These are phyloP conservation scores for Mycena galericulata DNA, from an alignment of 768 basidiomycete species.

Conservation along the genomic window DNA sequence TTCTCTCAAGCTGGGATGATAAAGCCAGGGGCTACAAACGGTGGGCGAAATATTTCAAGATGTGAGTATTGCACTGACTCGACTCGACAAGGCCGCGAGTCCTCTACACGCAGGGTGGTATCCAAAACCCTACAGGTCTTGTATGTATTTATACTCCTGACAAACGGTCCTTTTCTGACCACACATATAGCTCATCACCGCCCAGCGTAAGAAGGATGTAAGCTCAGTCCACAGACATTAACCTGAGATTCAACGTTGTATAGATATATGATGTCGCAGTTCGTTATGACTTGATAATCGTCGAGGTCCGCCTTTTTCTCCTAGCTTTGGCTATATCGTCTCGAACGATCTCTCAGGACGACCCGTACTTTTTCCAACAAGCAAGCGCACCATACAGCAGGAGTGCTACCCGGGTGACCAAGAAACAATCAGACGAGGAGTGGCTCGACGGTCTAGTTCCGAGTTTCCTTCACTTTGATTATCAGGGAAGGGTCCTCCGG, in stretches of 20 bases:
- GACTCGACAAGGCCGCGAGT: constrained; percentile 55
- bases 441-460: constrained; percentile 36
- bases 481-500: constrained; percentile 74
- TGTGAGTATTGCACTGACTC: not conserved
- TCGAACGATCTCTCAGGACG: constrained; percentile 68
- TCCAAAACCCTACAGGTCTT: constrained; percentile 73
- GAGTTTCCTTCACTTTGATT: constrained; percentile 55
- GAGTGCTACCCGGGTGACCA: constrained; percentile 6
- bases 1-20: constrained; percentile 68
- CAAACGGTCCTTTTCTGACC: not conserved
- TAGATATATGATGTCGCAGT: constrained; percentile 71
- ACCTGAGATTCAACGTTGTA: constrained; percentile 56
- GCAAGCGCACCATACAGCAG: constrained; percentile 41
- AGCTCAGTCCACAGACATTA: constrained; percentile 37
- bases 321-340: not conserved
- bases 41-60: constrained; percentile 38
- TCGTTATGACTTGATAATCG: constrained; percentile 60
- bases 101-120: constrained; percentile 69
- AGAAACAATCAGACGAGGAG: constrained; percentile 30
- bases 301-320: not conserved
- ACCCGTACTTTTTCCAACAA: constrained; percentile 74
- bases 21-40: constrained; percentile 55
- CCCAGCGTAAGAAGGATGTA: constrained; percentile 29
- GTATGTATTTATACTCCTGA: constrained; percentile 43
- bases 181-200: constrained; percentile 22